Evolutionary conservation across 2,329 filamentous ascomycete species (phyloP).

Genomic region (Phoma herbarum): DNA sequence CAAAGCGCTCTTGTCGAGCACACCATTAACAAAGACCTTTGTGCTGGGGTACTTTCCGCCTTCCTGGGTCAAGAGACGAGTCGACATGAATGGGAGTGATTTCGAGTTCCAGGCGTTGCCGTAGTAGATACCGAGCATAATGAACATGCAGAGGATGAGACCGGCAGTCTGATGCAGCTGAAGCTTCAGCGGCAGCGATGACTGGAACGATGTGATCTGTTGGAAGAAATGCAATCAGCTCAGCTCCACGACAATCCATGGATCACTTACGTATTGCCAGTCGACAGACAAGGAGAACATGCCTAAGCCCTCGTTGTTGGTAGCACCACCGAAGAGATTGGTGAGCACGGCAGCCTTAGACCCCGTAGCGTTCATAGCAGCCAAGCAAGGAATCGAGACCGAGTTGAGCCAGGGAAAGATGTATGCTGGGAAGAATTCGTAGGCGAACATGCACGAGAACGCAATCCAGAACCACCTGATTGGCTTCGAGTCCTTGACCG

Average conservation of each 20-base stretch:
- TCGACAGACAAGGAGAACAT: slow-evolving; percentile 25
- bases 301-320: slow-evolving; percentile 27
- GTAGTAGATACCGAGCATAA: slow-evolving; percentile 27
- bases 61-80: slow-evolving; percentile 23
- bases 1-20: slow-evolving; percentile 25
- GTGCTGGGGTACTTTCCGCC: slow-evolving; percentile 22
- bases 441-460: slow-evolving; percentile 27
- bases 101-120: slow-evolving; percentile 27
- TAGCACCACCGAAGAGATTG: slow-evolving; percentile 27
- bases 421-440: slow-evolving; percentile 30
- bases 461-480: slow-evolving; percentile 30
- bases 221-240: background rate
- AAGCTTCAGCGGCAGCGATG: slow-evolving; percentile 26
- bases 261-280: slow-evolving; percentile 27
- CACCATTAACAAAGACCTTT: slow-evolving; percentile 23
- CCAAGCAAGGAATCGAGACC: slow-evolving; percentile 27
- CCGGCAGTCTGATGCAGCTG: slow-evolving; percentile 26
- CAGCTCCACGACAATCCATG: background rate
- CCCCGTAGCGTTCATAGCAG: slow-evolving; percentile 26
- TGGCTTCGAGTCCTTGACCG: slow-evolving; percentile 26
- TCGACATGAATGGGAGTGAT: slow-evolving; percentile 27
- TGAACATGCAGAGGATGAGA: slow-evolving; percentile 21
- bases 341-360: slow-evolving; percentile 24
- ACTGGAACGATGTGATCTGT: slow-evolving; percentile 29
- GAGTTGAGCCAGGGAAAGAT: slow-evolving; percentile 31